Evolutionary conservation across 257 asterid genomes (phyloP).

Genomic region (Avicennia marina): DNA sequence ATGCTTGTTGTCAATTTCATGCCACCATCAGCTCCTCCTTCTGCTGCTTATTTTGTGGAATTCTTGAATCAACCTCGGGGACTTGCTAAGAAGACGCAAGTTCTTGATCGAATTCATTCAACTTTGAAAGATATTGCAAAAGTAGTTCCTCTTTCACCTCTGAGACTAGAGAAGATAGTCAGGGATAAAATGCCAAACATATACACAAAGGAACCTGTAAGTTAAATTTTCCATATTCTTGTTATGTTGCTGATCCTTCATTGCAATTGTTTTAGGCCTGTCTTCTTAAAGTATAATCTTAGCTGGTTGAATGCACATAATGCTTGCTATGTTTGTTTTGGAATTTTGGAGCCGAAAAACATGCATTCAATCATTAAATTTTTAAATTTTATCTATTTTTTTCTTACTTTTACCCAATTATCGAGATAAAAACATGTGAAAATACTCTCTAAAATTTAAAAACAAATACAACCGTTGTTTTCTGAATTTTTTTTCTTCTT

Average conservation of each 20-base stretch:
- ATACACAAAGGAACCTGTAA: slow-evolving; percentile 49
- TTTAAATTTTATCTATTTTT: too few relatives aligned
- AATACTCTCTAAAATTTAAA: too few relatives aligned
- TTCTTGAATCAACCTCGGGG: slow-evolving; percentile 57
- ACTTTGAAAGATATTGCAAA: slow-evolving; percentile 56
- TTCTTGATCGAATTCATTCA: slow-evolving; percentile 73
- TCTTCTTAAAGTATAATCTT: neutral
- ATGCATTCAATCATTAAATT: too few relatives aligned
- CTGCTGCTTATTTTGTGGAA: slow-evolving; percentile 33
- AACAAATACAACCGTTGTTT: too few relatives aligned
- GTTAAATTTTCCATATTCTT: slow-evolving; percentile 16
- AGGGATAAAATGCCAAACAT: slow-evolving; percentile 58
- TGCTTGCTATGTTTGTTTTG: too few relatives aligned
- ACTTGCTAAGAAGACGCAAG: slow-evolving; percentile 60
- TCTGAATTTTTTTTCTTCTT: too few relatives aligned
- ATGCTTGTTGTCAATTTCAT: slow-evolving; percentile 75
- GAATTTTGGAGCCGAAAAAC: too few relatives aligned
- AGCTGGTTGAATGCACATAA: neutral
- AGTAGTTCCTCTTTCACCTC: slow-evolving; percentile 74
- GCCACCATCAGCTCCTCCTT: slow-evolving; percentile 41
- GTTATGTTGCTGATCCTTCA: neutral
- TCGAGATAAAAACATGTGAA: too few relatives aligned
- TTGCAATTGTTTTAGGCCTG: slow-evolving; percentile 1
- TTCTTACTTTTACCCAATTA: too few relatives aligned
- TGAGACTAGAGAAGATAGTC: slow-evolving; percentile 64